Conservation (phyloP, 2,329 filamentous ascomycete species). For the Chaetomiaceae sp. region DNA sequence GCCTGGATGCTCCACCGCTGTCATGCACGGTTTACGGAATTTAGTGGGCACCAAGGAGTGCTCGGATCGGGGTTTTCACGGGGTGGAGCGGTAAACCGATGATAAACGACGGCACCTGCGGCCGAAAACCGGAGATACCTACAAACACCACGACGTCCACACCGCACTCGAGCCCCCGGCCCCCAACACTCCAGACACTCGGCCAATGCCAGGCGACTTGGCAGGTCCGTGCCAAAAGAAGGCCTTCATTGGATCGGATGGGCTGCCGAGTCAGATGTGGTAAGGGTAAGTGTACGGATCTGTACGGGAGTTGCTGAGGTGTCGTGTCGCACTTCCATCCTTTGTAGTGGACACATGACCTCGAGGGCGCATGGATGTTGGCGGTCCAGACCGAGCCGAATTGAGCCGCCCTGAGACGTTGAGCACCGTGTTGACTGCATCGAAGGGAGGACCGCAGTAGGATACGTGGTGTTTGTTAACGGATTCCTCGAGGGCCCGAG, state of each 20-base stretch:
- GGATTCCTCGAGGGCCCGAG: background rate
- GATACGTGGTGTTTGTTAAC: too few species aligned
- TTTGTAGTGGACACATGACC: conserved; percentile 8
- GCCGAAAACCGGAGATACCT: conserved; percentile 12
- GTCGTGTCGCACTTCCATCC: background rate
- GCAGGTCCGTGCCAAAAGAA: background rate
- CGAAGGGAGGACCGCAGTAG: too few species aligned
- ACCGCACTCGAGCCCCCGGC: too few species aligned
- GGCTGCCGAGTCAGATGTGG: background rate
- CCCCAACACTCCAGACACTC: conserved; percentile 4
- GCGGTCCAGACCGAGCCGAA: background rate
- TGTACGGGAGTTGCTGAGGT: background rate
- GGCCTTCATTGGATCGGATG: background rate
- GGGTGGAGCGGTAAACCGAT: conserved; percentile 12
- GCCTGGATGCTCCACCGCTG: background rate
- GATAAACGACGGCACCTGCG: conserved; percentile 12
- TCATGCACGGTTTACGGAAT: background rate
- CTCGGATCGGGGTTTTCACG: conserved; percentile 1
- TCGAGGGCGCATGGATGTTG: background rate
- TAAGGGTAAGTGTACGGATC: background rate
- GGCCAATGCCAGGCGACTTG: background rate
- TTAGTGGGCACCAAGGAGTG: conserved; percentile 1
- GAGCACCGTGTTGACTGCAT: background rate
- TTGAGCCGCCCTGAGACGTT: background rate
- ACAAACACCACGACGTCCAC: background rate